Percentiles rank a stretch among this genome's conserved stretches.
Conservation (phyloP, 805 yeast species). For the Candida loeiensis region DNA sequence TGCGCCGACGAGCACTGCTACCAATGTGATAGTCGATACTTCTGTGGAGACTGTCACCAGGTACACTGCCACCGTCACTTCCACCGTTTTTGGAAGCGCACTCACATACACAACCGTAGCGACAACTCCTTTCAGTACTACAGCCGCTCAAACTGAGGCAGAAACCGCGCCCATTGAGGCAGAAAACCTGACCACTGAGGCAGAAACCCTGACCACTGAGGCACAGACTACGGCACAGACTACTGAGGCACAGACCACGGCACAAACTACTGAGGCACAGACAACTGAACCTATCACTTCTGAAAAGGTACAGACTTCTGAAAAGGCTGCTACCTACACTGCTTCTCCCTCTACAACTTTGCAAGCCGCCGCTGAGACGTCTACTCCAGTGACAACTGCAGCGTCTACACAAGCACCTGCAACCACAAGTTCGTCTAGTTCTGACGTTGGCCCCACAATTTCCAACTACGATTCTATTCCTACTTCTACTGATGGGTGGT, state of each 20-base stretch:
- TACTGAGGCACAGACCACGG: neutral
- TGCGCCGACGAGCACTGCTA: slow-evolving; percentile 27
- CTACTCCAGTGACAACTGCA: slow-evolving; percentile 4
- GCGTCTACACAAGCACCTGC: slow-evolving; percentile 15
- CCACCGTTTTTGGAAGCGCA: slow-evolving; percentile 38
- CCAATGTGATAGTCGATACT: slow-evolving; percentile 28
- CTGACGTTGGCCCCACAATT: slow-evolving; percentile 24
- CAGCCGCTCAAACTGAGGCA: neutral
- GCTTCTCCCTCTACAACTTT: slow-evolving; percentile 8
- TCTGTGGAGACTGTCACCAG: slow-evolving; percentile 36
- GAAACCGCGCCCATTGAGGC: neutral
- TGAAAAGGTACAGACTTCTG: too few species aligned
- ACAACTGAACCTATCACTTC: neutral
- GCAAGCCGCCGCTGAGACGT: slow-evolving; percentile 6
- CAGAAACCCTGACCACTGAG: neutral
- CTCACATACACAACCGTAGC: slow-evolving; percentile 35
- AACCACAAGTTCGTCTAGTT: slow-evolving; percentile 13
- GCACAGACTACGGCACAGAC: neutral
- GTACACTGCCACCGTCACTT: slow-evolving; percentile 43
- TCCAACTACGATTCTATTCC: slow-evolving; percentile 22
- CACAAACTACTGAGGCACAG: neutral
- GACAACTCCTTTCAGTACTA: slow-evolving; percentile 23
- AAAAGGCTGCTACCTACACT: slow-evolving; percentile 1
- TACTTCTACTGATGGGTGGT: slow-evolving; percentile 26
- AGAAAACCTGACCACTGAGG: slow-evolving; percentile 3